Evolutionary conservation across 805 yeast species (phyloP).

Genomic region (Blastobotrys attinorum): DNA sequence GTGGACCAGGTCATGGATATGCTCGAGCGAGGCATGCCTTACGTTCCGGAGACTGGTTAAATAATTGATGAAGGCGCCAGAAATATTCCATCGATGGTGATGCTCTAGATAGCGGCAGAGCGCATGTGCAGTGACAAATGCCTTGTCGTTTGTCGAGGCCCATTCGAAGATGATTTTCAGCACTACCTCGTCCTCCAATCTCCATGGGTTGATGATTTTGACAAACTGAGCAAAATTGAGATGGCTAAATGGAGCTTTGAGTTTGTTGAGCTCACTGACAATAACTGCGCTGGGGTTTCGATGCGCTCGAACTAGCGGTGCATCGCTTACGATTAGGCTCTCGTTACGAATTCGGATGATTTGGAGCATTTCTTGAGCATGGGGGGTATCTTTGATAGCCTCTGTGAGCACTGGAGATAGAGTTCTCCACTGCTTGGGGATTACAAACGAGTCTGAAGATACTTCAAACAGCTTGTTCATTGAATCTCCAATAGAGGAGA

Average conservation of each 20-base stretch:
- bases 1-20: conserved; percentile 37
- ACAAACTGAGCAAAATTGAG: conserved; percentile 16
- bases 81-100: conserved; percentile 17
- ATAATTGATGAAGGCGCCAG: conserved; percentile 20
- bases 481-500: conserved; percentile 15
- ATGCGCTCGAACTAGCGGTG: conserved; percentile 15
- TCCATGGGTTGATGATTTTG: conserved; percentile 7
- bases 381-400: conserved; percentile 16
- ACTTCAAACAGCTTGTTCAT: conserved; percentile 17
- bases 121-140: conserved; percentile 17
- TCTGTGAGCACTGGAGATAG: conserved; percentile 22
- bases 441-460: conserved; percentile 26
- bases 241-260: conserved; percentile 21
- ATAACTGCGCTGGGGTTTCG: conserved; percentile 14
- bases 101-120: conserved; percentile 16
- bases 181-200: conserved; percentile 12
- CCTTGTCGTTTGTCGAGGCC: conserved; percentile 19
- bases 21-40: conserved; percentile 11
- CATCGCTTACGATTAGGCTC: conserved; percentile 18
- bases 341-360: conserved; percentile 19
- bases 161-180: conserved; percentile 21
- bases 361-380: conserved; percentile 10
- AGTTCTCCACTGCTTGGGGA: conserved; percentile 26
- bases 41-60: conserved; percentile 13
- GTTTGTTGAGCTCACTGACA: conserved; percentile 26